Evolutionary conservation across 148 eudicot genomes (phyloP).

Genomic region (Linanthus parryae): DNA sequence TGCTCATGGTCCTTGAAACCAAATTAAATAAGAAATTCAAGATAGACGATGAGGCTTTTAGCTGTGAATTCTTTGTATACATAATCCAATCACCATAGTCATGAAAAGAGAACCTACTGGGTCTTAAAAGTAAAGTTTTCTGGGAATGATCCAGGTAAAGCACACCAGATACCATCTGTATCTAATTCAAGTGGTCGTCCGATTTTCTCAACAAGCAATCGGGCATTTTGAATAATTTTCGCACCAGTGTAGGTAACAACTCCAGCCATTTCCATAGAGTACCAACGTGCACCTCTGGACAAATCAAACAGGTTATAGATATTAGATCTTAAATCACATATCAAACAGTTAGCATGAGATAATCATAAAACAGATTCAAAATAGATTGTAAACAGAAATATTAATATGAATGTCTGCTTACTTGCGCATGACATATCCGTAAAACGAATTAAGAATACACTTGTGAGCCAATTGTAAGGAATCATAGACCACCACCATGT

Average conservation of each 20-base stretch:
- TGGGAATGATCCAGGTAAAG: conserved; percentile 93
- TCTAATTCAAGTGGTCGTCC: conserved; percentile 97
- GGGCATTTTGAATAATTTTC: conserved; percentile 97
- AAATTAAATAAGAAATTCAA: too few species aligned
- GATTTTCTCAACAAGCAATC: conserved; percentile 84
- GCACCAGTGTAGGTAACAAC: conserved; percentile 99
- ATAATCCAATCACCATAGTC: not conserved
- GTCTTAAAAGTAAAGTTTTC: conserved; percentile 93
- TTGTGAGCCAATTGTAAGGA: conserved; percentile 99
- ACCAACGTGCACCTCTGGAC: conserved; percentile 95
- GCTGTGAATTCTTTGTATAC: not conserved
- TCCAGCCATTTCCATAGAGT: conserved; percentile 99
- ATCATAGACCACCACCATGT: conserved; percentile 96
- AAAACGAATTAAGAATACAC: conserved; percentile 96
- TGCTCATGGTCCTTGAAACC: too few species aligned
- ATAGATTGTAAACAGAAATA: not conserved
- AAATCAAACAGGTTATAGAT: not conserved
- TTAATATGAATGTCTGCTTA: conserved; percentile 23
- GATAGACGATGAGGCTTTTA: not conserved
- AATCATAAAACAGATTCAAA: too few species aligned
- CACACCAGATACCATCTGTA: conserved; percentile 99
- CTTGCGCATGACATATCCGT: conserved; percentile 99
- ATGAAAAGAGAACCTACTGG: conserved; percentile 38
- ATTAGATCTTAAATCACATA: too few species aligned
- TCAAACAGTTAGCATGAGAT: too few species aligned